Evolutionary conservation across 2,329 filamentous ascomycete genomes (phyloP).

Genomic region (Fonsecaea pedrosoi): DNA sequence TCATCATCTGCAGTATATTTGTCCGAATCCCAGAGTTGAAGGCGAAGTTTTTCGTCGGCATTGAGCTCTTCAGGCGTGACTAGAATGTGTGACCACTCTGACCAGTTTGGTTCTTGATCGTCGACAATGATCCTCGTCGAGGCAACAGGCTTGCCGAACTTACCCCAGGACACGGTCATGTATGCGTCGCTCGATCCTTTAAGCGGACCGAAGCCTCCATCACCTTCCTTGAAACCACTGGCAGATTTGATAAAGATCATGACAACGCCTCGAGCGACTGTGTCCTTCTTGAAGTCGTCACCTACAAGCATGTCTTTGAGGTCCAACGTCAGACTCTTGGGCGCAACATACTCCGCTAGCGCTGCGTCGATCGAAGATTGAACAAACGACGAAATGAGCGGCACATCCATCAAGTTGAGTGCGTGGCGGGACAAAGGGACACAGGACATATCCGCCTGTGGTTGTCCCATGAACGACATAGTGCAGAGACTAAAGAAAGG

Average conservation of each 20-base stretch:
- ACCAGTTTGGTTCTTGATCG: slow-evolving; percentile 73
- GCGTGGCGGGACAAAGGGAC: slow-evolving; percentile 72
- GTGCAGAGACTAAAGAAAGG: slow-evolving; percentile 79
- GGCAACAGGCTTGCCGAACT: slow-evolving; percentile 73
- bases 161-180: slow-evolving; percentile 76
- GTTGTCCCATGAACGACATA: slow-evolving; percentile 75
- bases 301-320: slow-evolving; percentile 79
- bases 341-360: slow-evolving; percentile 76
- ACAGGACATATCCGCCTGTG: slow-evolving; percentile 73
- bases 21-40: slow-evolving; percentile 80
- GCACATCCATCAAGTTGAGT: slow-evolving; percentile 76
- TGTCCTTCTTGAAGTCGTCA: slow-evolving; percentile 81
- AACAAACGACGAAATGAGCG: slow-evolving; percentile 76
- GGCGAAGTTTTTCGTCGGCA: slow-evolving; percentile 70
- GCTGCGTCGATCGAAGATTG: slow-evolving; percentile 76
- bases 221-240: slow-evolving; percentile 74
- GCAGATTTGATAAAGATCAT: slow-evolving; percentile 71
- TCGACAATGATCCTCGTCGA: slow-evolving; percentile 69
- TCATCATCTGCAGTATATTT: slow-evolving; percentile 75
- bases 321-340: slow-evolving; percentile 75
- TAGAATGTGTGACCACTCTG: slow-evolving; percentile 72
- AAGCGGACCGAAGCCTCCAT: slow-evolving; percentile 66
- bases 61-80: slow-evolving; percentile 75
- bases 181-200: slow-evolving; percentile 73
- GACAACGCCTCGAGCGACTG: slow-evolving; percentile 67